A percentile compares a stretch with the other conserved stretches of the same genome.
These are phyloP conservation scores for Colletotrichum orbiculare DNA, from an alignment of 2,329 filamentous ascomycete genomes.

Conservation along the genomic window DNA sequence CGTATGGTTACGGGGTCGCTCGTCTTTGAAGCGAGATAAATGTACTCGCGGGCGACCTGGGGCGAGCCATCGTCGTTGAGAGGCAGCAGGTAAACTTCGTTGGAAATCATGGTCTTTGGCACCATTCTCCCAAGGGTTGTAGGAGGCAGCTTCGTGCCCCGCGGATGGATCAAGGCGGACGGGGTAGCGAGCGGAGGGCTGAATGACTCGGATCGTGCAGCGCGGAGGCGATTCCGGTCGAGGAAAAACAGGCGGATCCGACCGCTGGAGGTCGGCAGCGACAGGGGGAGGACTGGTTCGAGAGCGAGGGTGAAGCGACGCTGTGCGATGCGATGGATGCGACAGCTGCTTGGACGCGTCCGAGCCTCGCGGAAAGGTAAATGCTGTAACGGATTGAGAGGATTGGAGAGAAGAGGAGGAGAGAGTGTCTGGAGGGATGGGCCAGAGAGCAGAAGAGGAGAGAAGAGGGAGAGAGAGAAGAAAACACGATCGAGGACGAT, in stretches of 20 bases:
- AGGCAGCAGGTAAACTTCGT: slow-evolving; percentile 86
- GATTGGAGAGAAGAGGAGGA: slow-evolving; percentile 12
- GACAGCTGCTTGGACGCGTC: slow-evolving; percentile 2
- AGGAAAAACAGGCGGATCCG: slow-evolving; percentile 28
- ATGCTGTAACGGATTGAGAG: not conserved
- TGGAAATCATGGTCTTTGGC: slow-evolving; percentile 71
- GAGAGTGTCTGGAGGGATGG: not conserved
- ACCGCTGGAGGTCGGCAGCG: not conserved
- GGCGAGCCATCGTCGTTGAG: slow-evolving; percentile 95
- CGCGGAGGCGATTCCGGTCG: slow-evolving; percentile 30
- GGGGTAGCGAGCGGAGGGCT: slow-evolving; percentile 11
- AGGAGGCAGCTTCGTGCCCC: slow-evolving; percentile 38
- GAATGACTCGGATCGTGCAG: slow-evolving; percentile 30
- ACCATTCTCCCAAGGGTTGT: slow-evolving; percentile 58
- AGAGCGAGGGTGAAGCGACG: not conserved
- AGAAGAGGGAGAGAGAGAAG: not conserved
- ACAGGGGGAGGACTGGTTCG: slow-evolving; percentile 8
- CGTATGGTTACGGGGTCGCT: slow-evolving; percentile 82
- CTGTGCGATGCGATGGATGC: slow-evolving; percentile 2
- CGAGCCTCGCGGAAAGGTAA: not conserved
- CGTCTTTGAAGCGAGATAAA: slow-evolving; percentile 84
- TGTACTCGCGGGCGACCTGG: slow-evolving; percentile 87
- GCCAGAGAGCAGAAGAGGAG: not conserved
- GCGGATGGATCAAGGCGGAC: slow-evolving; percentile 32
- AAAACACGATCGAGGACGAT: slow-evolving; percentile 17